Conservation (phyloP, 345 rosid species). For the Syzygium oleosum region DNA sequence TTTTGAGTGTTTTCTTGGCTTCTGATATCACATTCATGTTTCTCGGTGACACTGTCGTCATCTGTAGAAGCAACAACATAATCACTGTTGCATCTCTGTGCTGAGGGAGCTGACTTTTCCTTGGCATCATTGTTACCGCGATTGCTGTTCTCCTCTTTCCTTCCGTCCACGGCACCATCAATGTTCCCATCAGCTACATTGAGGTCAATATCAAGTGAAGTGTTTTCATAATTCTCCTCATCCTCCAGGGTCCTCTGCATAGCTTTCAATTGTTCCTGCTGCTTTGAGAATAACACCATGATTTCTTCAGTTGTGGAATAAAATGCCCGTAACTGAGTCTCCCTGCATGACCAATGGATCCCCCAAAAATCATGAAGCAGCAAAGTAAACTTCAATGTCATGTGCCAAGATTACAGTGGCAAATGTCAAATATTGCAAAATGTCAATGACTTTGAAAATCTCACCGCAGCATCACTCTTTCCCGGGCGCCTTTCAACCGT, state of each 20-base stretch:
- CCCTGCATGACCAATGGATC: slow-evolving; percentile 39
- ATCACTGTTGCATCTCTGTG: slow-evolving; percentile 25
- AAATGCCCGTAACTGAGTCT: slow-evolving; percentile 89
- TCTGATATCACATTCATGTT: slow-evolving; percentile 71
- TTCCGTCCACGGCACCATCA: slow-evolving; percentile 2
- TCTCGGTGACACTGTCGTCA: slow-evolving; percentile 73
- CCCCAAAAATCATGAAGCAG: not conserved
- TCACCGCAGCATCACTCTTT: slow-evolving; percentile 98
- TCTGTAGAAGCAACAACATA: slow-evolving; percentile 43
- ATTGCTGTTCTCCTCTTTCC: slow-evolving; percentile 19
- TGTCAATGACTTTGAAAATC: slow-evolving; percentile 4
- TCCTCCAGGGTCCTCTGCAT: slow-evolving; percentile 94
- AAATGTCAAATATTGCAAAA: not conserved
- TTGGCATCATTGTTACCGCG: slow-evolving; percentile 20
- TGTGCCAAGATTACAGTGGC: not conserved
- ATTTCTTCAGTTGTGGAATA: slow-evolving; percentile 95
- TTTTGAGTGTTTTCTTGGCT: slow-evolving; percentile 65
- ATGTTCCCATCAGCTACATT: slow-evolving; percentile 20
- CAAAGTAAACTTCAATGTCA: not conserved
- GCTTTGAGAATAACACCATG: slow-evolving; percentile 60
- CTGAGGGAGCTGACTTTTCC: slow-evolving; percentile 47
- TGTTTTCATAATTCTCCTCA: slow-evolving; percentile 81
- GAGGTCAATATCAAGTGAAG: slow-evolving; percentile 57
- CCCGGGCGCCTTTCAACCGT: slow-evolving; percentile 90
- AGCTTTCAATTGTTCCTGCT: slow-evolving; percentile 93